Evolutionary conservation across 768 basidiomycete species (phyloP).

Genomic region (Xerocomus brunneocitrinus): DNA sequence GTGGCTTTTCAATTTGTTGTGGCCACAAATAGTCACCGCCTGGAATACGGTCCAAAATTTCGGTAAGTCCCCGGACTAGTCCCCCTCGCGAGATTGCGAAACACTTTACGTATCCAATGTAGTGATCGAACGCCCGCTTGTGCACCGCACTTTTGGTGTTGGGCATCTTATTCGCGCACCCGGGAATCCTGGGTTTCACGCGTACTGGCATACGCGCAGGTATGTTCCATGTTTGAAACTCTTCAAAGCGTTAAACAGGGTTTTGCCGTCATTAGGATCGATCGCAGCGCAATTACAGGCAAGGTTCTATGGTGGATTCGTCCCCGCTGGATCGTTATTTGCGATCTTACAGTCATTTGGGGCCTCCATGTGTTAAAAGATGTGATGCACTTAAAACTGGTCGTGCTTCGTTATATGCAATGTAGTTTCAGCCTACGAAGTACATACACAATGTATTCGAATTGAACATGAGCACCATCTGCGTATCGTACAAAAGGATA

Average conservation of each 20-base stretch:
- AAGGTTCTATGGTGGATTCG: not conserved
- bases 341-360: constrained; percentile 9
- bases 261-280: constrained; percentile 3
- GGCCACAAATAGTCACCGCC: not conserved
- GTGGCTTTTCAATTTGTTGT: accelerated
- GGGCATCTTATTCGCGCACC: not conserved
- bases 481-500: no score
- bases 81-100: not conserved
- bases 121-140: not conserved
- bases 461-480: no score
- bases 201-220: not conserved
- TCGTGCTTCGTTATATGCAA: no score
- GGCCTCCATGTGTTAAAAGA: not conserved
- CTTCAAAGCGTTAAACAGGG: not conserved
- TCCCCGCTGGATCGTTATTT: constrained; percentile 1
- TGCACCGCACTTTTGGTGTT: not conserved
- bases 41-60: not conserved
- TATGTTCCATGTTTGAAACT: not conserved
- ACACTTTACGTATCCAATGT: not conserved
- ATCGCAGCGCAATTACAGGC: not conserved
- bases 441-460: no score
- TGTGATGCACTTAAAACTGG: no score
- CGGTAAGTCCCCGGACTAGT: not conserved
- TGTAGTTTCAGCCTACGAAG: no score
- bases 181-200: not conserved